phyloP scores from a whole-genome alignment of 345 rosid genomes.

The Hypericum androsaemum region DNA sequence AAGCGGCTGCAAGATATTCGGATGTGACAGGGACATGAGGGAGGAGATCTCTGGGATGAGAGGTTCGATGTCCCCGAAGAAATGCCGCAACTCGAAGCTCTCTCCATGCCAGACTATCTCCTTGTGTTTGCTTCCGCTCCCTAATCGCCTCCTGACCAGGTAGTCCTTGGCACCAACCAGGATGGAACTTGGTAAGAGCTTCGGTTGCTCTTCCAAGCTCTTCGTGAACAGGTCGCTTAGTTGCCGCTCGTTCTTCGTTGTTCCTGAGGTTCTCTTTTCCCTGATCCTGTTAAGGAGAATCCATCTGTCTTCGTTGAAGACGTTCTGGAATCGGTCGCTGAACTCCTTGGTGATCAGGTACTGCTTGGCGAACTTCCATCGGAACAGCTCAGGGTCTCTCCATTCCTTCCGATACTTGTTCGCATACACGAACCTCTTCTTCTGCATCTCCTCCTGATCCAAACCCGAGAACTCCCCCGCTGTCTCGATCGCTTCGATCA shows the following conservation, averaged over 20 bases:
- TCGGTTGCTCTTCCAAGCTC: conserved; percentile 11
- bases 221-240: conserved; percentile 12
- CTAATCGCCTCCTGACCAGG: conserved; percentile 14
- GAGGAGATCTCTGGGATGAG: conserved; percentile 19
- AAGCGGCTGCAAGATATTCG: conserved; percentile 9
- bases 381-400: conserved; percentile 17
- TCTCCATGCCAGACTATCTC: conserved; percentile 23
- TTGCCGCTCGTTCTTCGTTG: conserved; percentile 11
- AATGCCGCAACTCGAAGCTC: conserved; percentile 16
- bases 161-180: conserved; percentile 18
- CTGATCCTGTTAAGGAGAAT: conserved; percentile 15
- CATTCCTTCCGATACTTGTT: conserved; percentile 18
- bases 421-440: conserved; percentile 13
- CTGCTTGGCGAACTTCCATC: conserved; percentile 16
- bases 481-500: conserved; percentile 19
- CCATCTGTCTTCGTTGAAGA: conserved; percentile 28
- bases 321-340: conserved; percentile 7
- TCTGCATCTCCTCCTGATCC: conserved; percentile 16
- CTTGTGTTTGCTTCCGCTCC: conserved; percentile 19
- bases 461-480: conserved; percentile 19
- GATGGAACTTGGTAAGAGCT: conserved; percentile 13
- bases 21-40: conserved; percentile 16
- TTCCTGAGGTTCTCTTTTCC: conserved; percentile 10
- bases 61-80: conserved; percentile 14
- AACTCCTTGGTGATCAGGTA: conserved; percentile 20